Percentiles rank a stretch among this genome's conserved stretches.
Conservation (phyloP, 2,329 filamentous ascomycete species). For the Hymenoscyphus fructigenus region DNA sequence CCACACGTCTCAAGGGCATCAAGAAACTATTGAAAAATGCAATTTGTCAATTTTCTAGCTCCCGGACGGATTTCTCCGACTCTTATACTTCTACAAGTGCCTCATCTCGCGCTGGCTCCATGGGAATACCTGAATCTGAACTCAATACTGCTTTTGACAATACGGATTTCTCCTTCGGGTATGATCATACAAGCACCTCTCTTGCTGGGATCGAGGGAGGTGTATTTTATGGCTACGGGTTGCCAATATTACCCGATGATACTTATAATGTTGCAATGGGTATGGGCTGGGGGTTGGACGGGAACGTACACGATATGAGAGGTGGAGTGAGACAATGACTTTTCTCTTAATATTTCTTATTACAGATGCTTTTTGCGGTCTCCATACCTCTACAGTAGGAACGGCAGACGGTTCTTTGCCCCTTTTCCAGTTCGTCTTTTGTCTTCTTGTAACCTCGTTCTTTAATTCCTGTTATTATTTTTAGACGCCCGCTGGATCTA, state of each 20-base stretch:
- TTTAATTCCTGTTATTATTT: too few species aligned
- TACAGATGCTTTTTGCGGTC: too few species aligned
- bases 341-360: neutral
- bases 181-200: slow-evolving; percentile 6
- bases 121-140: slow-evolving; percentile 4
- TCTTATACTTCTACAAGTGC: neutral
- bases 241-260: slow-evolving; percentile 8
- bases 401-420: too few species aligned
- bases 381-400: too few species aligned
- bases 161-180: slow-evolving; percentile 8
- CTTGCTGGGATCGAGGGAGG: slow-evolving; percentile 2
- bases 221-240: slow-evolving; percentile 5
- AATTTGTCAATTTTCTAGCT: slow-evolving; percentile 1
- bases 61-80: neutral
- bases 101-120: neutral
- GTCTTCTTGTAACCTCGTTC: too few species aligned
- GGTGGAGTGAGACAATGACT: neutral
- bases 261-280: neutral
- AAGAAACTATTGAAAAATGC: slow-evolving; percentile 12
- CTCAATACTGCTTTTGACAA: slow-evolving; percentile 6
- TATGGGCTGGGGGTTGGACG: neutral
- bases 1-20: slow-evolving; percentile 3
- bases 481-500: too few species aligned
- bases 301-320: neutral
- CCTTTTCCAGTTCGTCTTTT: too few species aligned